Percentiles rank a stretch among this genome's conserved stretches.
These are phyloP conservation scores for Xanthoceras sorbifolium DNA, from an alignment of 345 rosid species.

Conservation along the genomic window DNA sequence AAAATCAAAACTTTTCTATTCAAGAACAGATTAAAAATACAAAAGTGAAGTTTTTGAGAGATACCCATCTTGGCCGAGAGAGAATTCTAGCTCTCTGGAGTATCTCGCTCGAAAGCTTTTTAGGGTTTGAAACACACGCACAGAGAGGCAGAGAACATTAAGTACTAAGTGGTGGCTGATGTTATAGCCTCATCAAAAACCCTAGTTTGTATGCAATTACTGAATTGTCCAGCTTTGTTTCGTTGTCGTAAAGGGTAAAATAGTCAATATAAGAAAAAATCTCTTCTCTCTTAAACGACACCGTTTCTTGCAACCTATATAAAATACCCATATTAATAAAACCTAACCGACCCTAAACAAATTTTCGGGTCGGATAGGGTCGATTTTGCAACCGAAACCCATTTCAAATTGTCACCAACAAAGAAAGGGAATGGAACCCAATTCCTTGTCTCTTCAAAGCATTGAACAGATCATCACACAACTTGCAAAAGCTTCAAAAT, in stretches of 20 bases:
- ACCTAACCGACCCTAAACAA: no score
- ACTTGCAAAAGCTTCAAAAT: background rate
- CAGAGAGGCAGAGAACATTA: background rate
- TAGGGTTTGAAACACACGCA: constrained; percentile 3
- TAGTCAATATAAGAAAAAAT: background rate
- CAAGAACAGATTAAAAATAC: background rate
- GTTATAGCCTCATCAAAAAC: constrained; percentile 28
- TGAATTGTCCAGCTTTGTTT: background rate
- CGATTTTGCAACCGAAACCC: no score
- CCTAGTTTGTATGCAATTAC: constrained; percentile 33
- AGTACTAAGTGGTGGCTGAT: background rate
- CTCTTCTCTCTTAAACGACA: background rate
- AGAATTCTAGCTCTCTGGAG: constrained; percentile 11
- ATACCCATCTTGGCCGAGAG: constrained; percentile 47
- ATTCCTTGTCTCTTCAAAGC: background rate
- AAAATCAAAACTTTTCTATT: background rate
- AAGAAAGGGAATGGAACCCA: background rate
- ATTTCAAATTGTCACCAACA: no score
- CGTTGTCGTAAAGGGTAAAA: background rate
- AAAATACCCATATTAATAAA: no score
- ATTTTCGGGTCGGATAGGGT: no score
- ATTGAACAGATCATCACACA: background rate
- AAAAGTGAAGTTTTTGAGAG: background rate
- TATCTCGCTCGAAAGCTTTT: background rate
- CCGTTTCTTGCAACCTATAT: background rate